Base-by-base conservation (phyloP, 208 protist species). In the Leishmania martiniquensis region DNA sequence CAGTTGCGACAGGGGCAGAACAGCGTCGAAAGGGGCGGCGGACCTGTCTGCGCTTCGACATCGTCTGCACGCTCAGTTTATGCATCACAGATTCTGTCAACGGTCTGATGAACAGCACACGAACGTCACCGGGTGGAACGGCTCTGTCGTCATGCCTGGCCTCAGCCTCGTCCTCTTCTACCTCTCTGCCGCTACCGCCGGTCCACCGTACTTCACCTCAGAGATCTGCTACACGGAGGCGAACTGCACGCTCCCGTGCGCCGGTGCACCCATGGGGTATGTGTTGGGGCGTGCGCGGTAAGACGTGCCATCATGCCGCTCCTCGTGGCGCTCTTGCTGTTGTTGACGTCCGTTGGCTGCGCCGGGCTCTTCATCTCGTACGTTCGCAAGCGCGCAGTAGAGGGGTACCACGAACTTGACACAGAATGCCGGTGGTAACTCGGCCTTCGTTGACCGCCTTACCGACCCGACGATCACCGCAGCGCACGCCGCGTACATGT, bases 221-320 rank as follows among this genome's bases (percentile, higher is more conserved):
- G 15, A 70, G 54, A 22, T 91, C 47, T 93, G 89, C 66, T 87
- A 80, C 77, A 77, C 76, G 44, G 60, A 68, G 4, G 42, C 62
- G n/a, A 81, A 89, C 74, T 91, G 86, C 79, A 86, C 84, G 17
- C 15, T 68, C 37, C 84, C 92, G 51, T 94, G 90, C 67, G 25
- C 29, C 1, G 44, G 42, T 5, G 81, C 65, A 2, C 71, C 76
- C 0, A 72, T 92, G 51, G 84, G 88, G 62, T 71, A 44, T 51
- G 73, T 88, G 73, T 88, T 37, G 45, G 75, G 20, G 39, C 54
- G 32, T 93, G 89, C 72, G 45, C 29, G 25, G 68, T 88, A 5
- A 77, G 88, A 63, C 69, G 69, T 32, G 85, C 71, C 17, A 70
- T 87, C 42, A 84, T 88, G 81, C 81, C 82, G 29, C 42, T 80